Conservation (phyloP, 179 eudicot species). For the Corrigiola litoralis region DNA sequence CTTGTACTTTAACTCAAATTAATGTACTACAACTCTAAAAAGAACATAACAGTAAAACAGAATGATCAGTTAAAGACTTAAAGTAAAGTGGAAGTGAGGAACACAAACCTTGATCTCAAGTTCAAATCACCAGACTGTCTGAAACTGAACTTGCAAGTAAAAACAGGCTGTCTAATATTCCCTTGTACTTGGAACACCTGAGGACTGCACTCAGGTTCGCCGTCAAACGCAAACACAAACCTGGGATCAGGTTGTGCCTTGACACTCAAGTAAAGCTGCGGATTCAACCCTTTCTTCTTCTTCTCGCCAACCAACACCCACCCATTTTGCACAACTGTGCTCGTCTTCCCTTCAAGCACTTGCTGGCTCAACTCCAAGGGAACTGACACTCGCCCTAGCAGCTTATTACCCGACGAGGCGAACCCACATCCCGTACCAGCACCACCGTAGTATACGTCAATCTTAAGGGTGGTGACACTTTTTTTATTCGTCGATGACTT, state of each 20-base stretch:
- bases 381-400: constrained; percentile 37
- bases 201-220: constrained; percentile 88
- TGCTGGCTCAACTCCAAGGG: constrained; percentile 39
- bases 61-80: neutral
- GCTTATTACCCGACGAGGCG: constrained; percentile 30
- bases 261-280: constrained; percentile 49
- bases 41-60: neutral
- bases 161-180: constrained; percentile 72
- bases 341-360: constrained; percentile 22
- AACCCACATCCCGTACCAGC: constrained; percentile 16
- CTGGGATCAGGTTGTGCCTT: constrained; percentile 78
- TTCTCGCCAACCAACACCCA: constrained; percentile 46
- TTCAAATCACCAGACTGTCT: constrained; percentile 47
- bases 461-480: constrained; percentile 13
- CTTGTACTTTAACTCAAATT: neutral
- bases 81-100: neutral
- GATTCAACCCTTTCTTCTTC: constrained; percentile 16
- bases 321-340: constrained; percentile 52
- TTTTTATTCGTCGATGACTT: neutral
- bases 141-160: constrained; percentile 77
- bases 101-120: constrained; percentile 52
- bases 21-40: neutral
- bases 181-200: constrained; percentile 88
- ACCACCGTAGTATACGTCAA: constrained; percentile 35
- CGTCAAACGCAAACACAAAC: constrained; percentile 76